Evolutionary conservation across 805 yeast genomes (phyloP).

Genomic region (Candida ipomoeae): DNA sequence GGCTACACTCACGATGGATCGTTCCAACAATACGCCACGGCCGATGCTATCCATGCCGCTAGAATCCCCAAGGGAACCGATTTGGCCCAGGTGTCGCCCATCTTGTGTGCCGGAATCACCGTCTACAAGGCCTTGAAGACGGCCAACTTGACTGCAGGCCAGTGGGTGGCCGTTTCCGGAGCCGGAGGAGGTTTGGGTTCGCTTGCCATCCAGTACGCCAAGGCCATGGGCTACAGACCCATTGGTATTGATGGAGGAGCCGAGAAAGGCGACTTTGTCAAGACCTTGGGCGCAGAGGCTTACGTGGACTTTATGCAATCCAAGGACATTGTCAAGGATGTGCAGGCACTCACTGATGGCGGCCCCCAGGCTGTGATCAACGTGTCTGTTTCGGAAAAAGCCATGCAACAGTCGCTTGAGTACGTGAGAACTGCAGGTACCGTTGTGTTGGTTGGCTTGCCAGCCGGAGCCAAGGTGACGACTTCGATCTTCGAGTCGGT

Average conservation of each 20-base stretch:
- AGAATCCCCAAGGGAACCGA: slow-evolving; percentile 70
- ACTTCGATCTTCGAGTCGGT: slow-evolving; percentile 72
- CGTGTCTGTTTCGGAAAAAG: slow-evolving; percentile 68
- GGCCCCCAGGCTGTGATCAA: slow-evolving; percentile 76
- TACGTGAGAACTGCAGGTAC: slow-evolving; percentile 38
- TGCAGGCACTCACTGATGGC: slow-evolving; percentile 57
- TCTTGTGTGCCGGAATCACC: slow-evolving; percentile 88
- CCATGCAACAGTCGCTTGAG: slow-evolving; percentile 46
- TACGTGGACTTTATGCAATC: slow-evolving; percentile 32
- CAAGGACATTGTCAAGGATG: slow-evolving; percentile 52
- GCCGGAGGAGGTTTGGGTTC: slow-evolving; percentile 81
- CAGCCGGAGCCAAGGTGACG: slow-evolving; percentile 70
- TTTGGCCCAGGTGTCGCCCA: slow-evolving; percentile 73
- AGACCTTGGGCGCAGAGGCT: slow-evolving; percentile 26
- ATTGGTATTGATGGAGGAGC: slow-evolving; percentile 70
- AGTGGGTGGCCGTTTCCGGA: slow-evolving; percentile 75
- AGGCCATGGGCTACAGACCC: slow-evolving; percentile 72
- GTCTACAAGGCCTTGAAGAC: slow-evolving; percentile 88
- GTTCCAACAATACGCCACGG: slow-evolving; percentile 87
- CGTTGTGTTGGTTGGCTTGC: slow-evolving; percentile 58
- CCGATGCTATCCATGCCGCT: slow-evolving; percentile 85
- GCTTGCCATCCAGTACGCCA: slow-evolving; percentile 69
- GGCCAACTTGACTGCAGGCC: slow-evolving; percentile 63
- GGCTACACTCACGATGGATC: slow-evolving; percentile 91
- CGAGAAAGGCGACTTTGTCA: slow-evolving; percentile 50